Conservation (phyloP, 371 early-diverging fungal species). For the Haplosporangium sp. region DNA sequence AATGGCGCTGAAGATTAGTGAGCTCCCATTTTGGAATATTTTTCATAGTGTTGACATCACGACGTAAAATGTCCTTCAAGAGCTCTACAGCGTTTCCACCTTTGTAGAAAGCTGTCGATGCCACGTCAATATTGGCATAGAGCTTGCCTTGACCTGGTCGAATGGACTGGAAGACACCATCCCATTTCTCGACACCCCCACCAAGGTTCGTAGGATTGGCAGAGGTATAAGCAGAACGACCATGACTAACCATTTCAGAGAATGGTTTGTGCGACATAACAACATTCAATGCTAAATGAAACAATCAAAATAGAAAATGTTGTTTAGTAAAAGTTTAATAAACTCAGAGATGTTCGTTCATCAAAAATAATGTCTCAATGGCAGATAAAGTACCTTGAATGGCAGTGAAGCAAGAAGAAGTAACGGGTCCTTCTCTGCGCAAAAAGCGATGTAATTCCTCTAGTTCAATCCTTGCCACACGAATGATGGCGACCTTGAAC, state of each 20-base stretch:
- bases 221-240: constrained; percentile 85
- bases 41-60: constrained; percentile 10
- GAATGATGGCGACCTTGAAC: constrained; percentile 32
- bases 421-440: constrained; percentile 56
- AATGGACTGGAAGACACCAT: constrained; percentile 84
- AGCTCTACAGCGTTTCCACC: constrained; percentile 31
- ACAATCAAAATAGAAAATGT: neutral
- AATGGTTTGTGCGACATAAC: constrained; percentile 82
- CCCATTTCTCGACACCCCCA: constrained; percentile 88
- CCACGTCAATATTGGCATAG: constrained; percentile 48
- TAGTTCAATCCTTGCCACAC: constrained; percentile 31
- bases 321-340: neutral
- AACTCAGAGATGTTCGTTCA: neutral
- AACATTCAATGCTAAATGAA: constrained; percentile 75
- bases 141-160: constrained; percentile 62
- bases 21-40: constrained; percentile 8
- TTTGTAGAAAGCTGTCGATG: constrained; percentile 39
- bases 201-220: constrained; percentile 66
- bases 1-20: constrained; percentile 10
- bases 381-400: constrained; percentile 25
- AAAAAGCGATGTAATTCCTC: constrained; percentile 64
- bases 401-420: constrained; percentile 59
- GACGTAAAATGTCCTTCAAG: constrained; percentile 21
- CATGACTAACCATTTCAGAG: constrained; percentile 73
- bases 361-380: neutral